A percentile compares a stretch with the other conserved stretches of the same genome.
Conservation (phyloP, 1,284 basidiomycete genomes). For the Mycena citricolor region DNA sequence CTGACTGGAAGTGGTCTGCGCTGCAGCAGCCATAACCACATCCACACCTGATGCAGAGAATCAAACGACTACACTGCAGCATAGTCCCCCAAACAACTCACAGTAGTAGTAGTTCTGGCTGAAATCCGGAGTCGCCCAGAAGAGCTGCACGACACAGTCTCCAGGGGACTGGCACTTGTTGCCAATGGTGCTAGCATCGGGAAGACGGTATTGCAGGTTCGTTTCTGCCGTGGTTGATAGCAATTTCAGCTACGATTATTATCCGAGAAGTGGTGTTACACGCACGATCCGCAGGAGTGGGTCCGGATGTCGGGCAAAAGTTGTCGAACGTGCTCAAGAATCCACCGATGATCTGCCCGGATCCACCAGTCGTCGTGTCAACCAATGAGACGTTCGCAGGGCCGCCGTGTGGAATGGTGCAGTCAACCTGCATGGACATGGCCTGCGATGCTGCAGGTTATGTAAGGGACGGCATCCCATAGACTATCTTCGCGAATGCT, state of each 20-base stretch:
- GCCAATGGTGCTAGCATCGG: conserved; percentile 15
- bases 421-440: conserved; percentile 20
- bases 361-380: conserved; percentile 15
- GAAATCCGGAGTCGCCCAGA: conserved; percentile 21
- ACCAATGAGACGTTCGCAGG: conserved; percentile 22
- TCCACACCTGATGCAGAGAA: conserved; percentile 12
- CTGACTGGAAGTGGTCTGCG: not conserved
- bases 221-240: not conserved
- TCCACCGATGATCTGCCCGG: conserved; percentile 12
- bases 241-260: no score
- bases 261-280: not conserved
- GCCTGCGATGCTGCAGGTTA: conserved; percentile 9
- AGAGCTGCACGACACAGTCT: conserved; percentile 20
- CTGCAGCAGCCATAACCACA: conserved; percentile 19
- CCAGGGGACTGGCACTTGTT: conserved; percentile 19
- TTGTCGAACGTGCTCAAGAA: conserved; percentile 20
- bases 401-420: conserved; percentile 16
- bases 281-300: conserved; percentile 16
- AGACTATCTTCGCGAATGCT: not conserved
- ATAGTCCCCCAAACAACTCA: conserved; percentile 3
- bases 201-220: conserved; percentile 16
- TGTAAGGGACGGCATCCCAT: not conserved
- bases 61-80: not conserved
- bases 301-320: conserved; percentile 20
- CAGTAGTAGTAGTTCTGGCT: conserved; percentile 22